Evolutionary conservation across 2,329 filamentous ascomycete genomes (phyloP), one percentile per base, ranked within the genome.

Genomic region (Cryphonectria nitschkei): DNA sequence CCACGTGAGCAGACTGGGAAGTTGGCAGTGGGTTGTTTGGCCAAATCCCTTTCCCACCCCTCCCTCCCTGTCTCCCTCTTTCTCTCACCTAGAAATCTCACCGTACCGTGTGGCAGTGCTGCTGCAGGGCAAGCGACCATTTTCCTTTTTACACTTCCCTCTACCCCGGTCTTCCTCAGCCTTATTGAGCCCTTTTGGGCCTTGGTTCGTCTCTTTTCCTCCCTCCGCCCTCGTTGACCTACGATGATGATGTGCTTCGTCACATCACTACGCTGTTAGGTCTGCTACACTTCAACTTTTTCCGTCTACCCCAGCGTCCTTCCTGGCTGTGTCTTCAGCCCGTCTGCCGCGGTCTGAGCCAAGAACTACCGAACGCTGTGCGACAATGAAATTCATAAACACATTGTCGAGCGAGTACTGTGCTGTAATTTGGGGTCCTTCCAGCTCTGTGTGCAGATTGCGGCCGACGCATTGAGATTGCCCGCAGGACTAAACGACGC

Each of bases 401-500:
- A 68, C 7, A 16, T 62, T 46, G 39, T 56, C n/a, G 26, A 50
- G 34, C 8, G 46, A 50, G 46, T 9, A n/a, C 46, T 9, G 46
- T 34, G 46, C 29, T 37, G 65, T 32, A 34, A 11, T 58, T 50
- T 37, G 34, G 29, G 29, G n/a, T 26, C 39, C 61, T 54, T 22
- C 43, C 29, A 32, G 54, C 11, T 16, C 34, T 39, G 32, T 62
- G 37, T 43, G 39, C 39, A n/a, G 22, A 14, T 8, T 32, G n/a
- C 70, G 50, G 46, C 52, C 43, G 16, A 29, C 29, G 29, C 60
- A 50, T 61, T 61, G 63, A 32, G 52, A 29, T 50, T 41, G 22
- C 19, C 46, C 60, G 65, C 50, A 66, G 56, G 62, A 58, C 32
- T 22, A 29, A 32, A 66, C 46, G 32, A 66, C 32, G 34, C 46